Evolutionary conservation across 2,329 filamentous ascomycete genomes (phyloP).

Genomic region (Parascedosporium putredinis): DNA sequence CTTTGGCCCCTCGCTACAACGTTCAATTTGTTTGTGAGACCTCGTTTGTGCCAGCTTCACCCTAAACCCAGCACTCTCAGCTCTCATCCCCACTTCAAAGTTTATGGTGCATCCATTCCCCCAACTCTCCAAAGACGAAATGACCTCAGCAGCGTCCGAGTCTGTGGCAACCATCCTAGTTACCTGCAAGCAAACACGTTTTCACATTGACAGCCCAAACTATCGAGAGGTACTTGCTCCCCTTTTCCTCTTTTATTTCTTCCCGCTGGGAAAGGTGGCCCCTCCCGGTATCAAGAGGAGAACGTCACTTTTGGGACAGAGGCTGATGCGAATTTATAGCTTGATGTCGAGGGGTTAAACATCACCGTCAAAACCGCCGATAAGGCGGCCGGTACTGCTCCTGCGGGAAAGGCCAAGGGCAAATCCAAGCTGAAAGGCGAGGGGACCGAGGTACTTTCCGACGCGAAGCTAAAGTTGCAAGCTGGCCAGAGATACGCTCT

Average conservation of each 20-base stretch:
- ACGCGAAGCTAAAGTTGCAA: slow-evolving; percentile 62
- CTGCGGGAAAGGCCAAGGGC: slow-evolving; percentile 39
- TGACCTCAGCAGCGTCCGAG: slow-evolving; percentile 1
- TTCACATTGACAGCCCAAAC: slow-evolving; percentile 46
- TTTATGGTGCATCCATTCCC: too few species aligned
- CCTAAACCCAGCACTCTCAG: too few species aligned
- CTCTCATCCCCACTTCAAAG: too few species aligned
- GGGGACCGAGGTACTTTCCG: slow-evolving; percentile 56
- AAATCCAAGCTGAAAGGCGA: slow-evolving; percentile 35
- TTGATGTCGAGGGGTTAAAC: slow-evolving; percentile 63
- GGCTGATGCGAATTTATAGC: slow-evolving; percentile 26
- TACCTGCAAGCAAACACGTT: slow-evolving; percentile 57
- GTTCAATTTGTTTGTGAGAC: too few species aligned
- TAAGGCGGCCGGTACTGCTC: slow-evolving; percentile 12
- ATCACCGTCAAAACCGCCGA: slow-evolving; percentile 49
- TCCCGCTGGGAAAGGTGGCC: too few species aligned
- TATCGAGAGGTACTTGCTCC: slow-evolving; percentile 42
- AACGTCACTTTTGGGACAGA: not conserved
- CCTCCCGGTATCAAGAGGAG: too few species aligned
- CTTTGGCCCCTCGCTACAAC: too few species aligned
- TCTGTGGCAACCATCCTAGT: slow-evolving; percentile 43
- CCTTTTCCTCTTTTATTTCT: too few species aligned
- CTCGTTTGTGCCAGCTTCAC: too few species aligned
- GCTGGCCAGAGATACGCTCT: slow-evolving; percentile 66
- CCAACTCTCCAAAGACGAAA: too few species aligned